These are phyloP conservation scores for Hygrocybe coccinea DNA, from an alignment of 768 basidiomycete genomes.

Conservation along the genomic window DNA sequence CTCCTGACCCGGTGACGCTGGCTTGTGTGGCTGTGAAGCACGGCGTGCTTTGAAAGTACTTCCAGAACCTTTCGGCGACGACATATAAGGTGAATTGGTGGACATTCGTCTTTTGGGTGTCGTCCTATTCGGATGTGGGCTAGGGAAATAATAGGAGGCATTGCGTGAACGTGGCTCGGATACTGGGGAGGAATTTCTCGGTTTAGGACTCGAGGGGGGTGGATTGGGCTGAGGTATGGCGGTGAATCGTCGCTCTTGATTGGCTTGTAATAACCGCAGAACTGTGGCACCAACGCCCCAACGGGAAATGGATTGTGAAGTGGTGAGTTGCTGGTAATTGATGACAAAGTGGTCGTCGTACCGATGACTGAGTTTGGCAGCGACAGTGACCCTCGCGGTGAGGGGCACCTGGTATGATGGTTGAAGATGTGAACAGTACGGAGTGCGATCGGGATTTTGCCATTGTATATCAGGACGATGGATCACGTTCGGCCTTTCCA, in stretches of 20 bases:
- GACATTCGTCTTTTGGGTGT: too few species aligned
- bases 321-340: constrained; percentile 43
- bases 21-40: too few species aligned
- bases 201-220: background rate
- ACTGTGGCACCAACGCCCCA: constrained; percentile 54
- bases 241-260: constrained; percentile 2
- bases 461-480: constrained; percentile 24
- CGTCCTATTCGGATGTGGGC: background rate
- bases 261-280: constrained; percentile 54
- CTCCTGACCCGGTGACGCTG: too few species aligned
- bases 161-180: too few species aligned
- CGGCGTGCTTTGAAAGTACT: too few species aligned
- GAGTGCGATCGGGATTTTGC: constrained; percentile 27
- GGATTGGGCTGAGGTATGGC: constrained; percentile 27
- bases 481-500: constrained; percentile 21
- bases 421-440: constrained; percentile 29
- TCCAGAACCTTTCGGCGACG: too few species aligned
- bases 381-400: constrained; percentile 35
- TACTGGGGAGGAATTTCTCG: too few species aligned
- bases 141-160: background rate
- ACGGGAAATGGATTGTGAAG: constrained; percentile 40
- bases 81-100: too few species aligned
- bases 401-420: constrained; percentile 18
- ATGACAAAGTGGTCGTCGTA: constrained; percentile 28
- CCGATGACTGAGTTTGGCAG: constrained; percentile 29